Base-by-base conservation (phyloP, 768 basidiomycete species). In the button mushroom (Agaricus bisporus) region DNA sequence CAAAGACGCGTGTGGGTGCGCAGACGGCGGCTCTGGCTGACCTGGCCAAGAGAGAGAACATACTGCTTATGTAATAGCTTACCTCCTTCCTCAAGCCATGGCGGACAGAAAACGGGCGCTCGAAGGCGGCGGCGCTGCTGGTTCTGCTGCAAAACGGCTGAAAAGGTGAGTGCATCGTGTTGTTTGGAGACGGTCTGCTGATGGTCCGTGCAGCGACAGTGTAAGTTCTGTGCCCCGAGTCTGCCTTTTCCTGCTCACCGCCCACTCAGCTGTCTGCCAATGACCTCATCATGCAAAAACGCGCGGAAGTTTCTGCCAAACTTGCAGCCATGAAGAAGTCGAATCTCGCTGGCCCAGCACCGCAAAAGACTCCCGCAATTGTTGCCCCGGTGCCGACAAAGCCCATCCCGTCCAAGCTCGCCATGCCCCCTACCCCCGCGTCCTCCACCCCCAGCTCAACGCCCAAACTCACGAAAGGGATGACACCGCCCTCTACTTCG, bases 261-360 rank as follows among this genome's bases (percentile, higher is more conserved):
- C 26, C 15, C n/a, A 29, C 17, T 26, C 55, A 82, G 78, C 55
- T 76, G 10, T 73, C 78, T 35, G 73, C 73, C 57, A 80, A 81
- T 59, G 86, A 80, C 28, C 78, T 90, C 60, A 91, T 92, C 51
- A 85, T 86, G 18, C 86, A 88, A 69, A 90, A 89, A 68, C 78
- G 85, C 37, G 88, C 90, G 5, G 88, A 92, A 67, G 85, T 95
- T 57, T 78, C 86, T 10, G 91, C 92, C 14, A 93, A 91, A 66
- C 75, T 90, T 20, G 91, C 91, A 2, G 83, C 83, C 2, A 85
- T 91, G 78, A 81, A 78, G 65, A 74, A 67, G 42, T 66, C 66
- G 18, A 66, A 70, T 1, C 55, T 74, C 29, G 67, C 68, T 2
- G 58, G 59, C 48, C 61, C 26, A 22, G 61, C 54, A 10, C 44